A percentile compares a stretch with the other conserved stretches of the same genome.
phyloP scores from a whole-genome alignment of 176 grass and related monocot species.

The Zizania latifolia region DNA sequence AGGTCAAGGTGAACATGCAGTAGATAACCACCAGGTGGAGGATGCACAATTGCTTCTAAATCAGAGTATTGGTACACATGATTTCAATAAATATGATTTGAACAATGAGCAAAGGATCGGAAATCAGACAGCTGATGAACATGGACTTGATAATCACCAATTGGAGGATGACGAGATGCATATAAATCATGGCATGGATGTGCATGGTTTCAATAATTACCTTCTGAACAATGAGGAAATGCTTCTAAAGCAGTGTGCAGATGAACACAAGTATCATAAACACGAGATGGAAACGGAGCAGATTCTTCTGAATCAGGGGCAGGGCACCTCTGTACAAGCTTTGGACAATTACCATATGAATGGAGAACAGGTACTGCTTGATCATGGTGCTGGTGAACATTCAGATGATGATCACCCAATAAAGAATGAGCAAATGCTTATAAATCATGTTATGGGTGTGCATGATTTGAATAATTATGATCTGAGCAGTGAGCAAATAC shows the following conservation, averaged over 20 bases:
- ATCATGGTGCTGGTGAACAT: slow-evolving; percentile 1
- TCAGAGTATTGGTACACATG: neutral
- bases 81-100: no score
- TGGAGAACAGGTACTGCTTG: neutral
- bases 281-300: neutral
- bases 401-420: neutral
- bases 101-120: slow-evolving; percentile 1
- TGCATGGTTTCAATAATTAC: neutral
- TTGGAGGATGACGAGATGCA: slow-evolving; percentile 7
- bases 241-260: neutral
- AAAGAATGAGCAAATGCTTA: slow-evolving; percentile 6
- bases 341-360: neutral
- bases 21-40: neutral
- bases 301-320: slow-evolving; percentile 11
- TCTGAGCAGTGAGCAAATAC: slow-evolving; percentile 18
- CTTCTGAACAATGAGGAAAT: neutral
- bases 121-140: neutral
- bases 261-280: neutral
- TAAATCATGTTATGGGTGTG: slow-evolving; percentile 14
- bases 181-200: neutral
- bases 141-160: slow-evolving; percentile 14
- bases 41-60: slow-evolving; percentile 17
- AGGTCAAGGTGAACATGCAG: slow-evolving; percentile 10
- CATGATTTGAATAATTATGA: neutral
- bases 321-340: neutral